Evolutionary conservation across 2,329 filamentous ascomycete species (phyloP).

Genomic region (Fusarium camptoceras): DNA sequence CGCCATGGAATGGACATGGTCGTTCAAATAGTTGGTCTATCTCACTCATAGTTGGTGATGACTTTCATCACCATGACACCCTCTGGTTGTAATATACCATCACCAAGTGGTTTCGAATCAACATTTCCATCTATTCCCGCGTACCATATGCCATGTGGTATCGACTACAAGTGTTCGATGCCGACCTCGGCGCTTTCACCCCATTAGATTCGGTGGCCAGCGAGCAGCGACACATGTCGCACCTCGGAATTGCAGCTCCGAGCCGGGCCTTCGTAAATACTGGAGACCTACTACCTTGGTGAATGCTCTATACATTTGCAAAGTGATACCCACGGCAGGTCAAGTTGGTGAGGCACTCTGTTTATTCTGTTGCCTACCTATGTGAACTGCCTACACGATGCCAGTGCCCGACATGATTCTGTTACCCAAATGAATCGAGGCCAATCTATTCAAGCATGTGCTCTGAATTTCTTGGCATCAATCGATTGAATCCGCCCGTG

Average conservation of each 20-base stretch:
- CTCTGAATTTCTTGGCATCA: neutral
- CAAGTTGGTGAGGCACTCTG: neutral
- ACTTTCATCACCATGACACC: slow-evolving; percentile 8
- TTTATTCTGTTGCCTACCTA: neutral
- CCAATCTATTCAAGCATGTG: neutral
- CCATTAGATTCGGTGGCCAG: neutral
- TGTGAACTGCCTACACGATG: neutral
- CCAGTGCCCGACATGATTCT: neutral
- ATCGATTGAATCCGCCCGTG: neutral
- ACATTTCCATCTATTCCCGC: neutral
- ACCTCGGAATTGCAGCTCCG: slow-evolving; percentile 21
- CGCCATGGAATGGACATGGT: neutral
- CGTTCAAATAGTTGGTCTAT: too few species aligned
- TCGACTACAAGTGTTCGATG: neutral
- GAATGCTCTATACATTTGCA: neutral
- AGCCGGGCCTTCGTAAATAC: slow-evolving; percentile 1
- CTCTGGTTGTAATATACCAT: neutral
- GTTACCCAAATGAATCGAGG: neutral
- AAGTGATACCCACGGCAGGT: neutral
- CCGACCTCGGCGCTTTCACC: slow-evolving; percentile 1
- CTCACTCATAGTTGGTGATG: neutral
- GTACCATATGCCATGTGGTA: neutral
- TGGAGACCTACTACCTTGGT: neutral
- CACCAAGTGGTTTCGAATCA: too few species aligned
- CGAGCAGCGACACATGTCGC: neutral